Base-by-base conservation (phyloP, 2,329 filamentous ascomycete species). In the Beauveria bassiana region DNA sequence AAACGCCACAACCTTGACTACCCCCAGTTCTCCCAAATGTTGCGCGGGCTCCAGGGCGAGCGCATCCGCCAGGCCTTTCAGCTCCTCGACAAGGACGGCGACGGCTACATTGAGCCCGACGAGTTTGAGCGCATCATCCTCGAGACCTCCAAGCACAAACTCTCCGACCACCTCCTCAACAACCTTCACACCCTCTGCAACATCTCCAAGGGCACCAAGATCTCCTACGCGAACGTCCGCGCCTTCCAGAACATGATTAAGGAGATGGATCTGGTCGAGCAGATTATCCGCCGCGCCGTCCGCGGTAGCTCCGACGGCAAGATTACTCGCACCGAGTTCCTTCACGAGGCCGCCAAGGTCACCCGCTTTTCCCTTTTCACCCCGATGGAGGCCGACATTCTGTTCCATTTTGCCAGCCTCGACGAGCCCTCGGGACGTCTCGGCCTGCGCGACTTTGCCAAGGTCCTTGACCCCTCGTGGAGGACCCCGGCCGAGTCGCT, bases 211-310 rank as follows among this genome's bases (percentile, higher is more conserved):
- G 88, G 91, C 65, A 95, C 86, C 79, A 96, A 96, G 78, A 95
- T 99, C 68, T 97, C 93, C 7, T 99, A 99, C 72, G 92, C 95
- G 73, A 97, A 96, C 72, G 95, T 99, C 38, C 87, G 95, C 67
- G 95, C 95, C 43, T 99, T 99, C 79, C 93, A 96, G 79, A 99
- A 99, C 74, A 88, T 99, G 76, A 93, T 99, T 69, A 88, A 90
- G 70, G 93, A 98, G 77, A 97, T 99, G 91, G 95, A 99, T 70
- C 83, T 98, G 70, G 91, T 98, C 55, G 95, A 99, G 79, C 80
- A 96, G 67, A 92, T 99, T 71, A 85, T 99, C 66, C 87, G 91
- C 67, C 91, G 91, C 70, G 95, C 95, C 43, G 90, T 91, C 65
- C 78, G 81, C 68, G 92, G 93, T 78, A 96, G 90, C 73, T 68